Percentiles rank a stretch among this genome's conserved stretches.
Conservation (phyloP, 768 basidiomycete genomes). For the Tylopilus cervinicoccineus region DNA sequence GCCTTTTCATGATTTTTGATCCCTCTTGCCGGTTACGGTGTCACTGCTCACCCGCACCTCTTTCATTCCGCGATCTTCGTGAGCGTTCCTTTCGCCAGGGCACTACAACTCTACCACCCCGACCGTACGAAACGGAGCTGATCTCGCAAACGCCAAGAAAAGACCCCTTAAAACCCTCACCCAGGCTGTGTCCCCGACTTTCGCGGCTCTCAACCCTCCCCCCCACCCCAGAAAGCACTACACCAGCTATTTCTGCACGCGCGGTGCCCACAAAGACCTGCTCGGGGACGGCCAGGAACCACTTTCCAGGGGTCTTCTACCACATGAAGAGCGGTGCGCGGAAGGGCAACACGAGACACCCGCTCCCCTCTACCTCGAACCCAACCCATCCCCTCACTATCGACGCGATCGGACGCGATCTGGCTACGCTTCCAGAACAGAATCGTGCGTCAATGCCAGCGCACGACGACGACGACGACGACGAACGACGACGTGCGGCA, state of each 20-base stretch:
- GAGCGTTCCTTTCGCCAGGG: constrained; percentile 54
- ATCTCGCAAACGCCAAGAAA: constrained; percentile 5
- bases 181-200: constrained; percentile 10
- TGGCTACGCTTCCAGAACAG: constrained; percentile 50
- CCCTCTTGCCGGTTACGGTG: constrained; percentile 49
- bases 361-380: constrained; percentile 31
- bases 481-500: constrained; percentile 50
- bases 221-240: constrained; percentile 59
- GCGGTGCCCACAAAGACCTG: constrained; percentile 46
- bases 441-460: constrained; percentile 63
- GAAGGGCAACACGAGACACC: constrained; percentile 38
- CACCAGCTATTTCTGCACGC: constrained; percentile 44
- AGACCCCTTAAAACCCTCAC: constrained; percentile 7
- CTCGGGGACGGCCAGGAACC: constrained; percentile 12
- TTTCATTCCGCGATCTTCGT: constrained; percentile 55
- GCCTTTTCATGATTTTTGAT: constrained; percentile 57
- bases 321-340: constrained; percentile 60
- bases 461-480: constrained; percentile 51
- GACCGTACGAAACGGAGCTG: background rate
- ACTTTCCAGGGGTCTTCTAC: constrained; percentile 25
- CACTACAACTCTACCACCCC: constrained; percentile 30
- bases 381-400: constrained; percentile 21
- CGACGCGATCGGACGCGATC: constrained; percentile 24
- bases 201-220: constrained; percentile 46
- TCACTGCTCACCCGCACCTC: constrained; percentile 52